Conservation (phyloP, 176 grass and related monocot genomes). For the Ensete glaucum region DNA sequence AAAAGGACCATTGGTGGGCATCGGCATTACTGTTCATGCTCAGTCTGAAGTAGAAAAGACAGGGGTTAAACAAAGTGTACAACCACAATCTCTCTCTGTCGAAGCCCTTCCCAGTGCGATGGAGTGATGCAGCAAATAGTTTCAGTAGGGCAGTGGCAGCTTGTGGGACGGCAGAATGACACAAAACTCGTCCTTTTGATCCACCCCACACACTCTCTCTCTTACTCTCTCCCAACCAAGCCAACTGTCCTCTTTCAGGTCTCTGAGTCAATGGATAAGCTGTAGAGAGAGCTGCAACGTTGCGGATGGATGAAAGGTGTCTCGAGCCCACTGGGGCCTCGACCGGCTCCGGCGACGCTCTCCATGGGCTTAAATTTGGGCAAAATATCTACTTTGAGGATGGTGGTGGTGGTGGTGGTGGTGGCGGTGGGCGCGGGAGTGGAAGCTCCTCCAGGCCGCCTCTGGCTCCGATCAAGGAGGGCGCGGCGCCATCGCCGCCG, state of each 20-base stretch:
- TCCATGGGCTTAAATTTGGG: slow-evolving; percentile 72
- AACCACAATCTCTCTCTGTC: background rate
- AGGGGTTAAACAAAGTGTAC: too few species aligned
- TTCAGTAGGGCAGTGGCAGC: background rate
- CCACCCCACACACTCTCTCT: background rate
- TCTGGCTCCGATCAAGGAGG: background rate
- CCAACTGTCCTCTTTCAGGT: background rate
- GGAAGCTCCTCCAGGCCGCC: background rate
- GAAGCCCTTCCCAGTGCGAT: too few species aligned
- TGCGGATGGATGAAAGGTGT: slow-evolving; percentile 2
- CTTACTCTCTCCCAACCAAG: background rate
- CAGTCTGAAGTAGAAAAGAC: background rate
- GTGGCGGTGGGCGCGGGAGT: slow-evolving; percentile 20
- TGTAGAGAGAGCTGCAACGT: slow-evolving; percentile 33
- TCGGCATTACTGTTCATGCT: background rate
- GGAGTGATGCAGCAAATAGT: background rate
- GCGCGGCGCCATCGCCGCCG: background rate
- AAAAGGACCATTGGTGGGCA: background rate
- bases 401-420: background rate
- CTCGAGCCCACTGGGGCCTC: slow-evolving; percentile 8
- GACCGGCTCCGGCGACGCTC: slow-evolving; percentile 32
- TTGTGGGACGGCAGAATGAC: background rate
- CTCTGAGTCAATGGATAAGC: slow-evolving; percentile 8
- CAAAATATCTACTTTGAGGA: slow-evolving; percentile 97
- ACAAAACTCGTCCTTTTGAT: background rate